Evolutionary conservation across 2,329 filamentous ascomycete genomes (phyloP), one percentile per base, ranked within the genome.

Genomic region (Aspergillus vadensis): DNA sequence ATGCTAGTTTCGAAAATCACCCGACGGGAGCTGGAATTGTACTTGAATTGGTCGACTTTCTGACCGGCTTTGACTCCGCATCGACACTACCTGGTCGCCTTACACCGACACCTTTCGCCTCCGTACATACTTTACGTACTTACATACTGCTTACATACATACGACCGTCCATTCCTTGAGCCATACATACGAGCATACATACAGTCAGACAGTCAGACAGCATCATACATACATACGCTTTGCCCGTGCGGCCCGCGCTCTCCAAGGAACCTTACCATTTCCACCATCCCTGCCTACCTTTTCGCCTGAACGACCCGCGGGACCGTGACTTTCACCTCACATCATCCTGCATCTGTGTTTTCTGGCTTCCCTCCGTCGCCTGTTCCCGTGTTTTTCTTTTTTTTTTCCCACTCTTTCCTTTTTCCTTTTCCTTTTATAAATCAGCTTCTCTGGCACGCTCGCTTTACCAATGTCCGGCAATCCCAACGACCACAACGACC

Each of bases 381-480:
- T 19, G 41, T 19, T 44, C 41, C 41, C 41, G 41, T 44, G 19
- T 23, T 44, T 44, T 44, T 44, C 41, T 23, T 44, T 44, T 44
- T 21, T 43, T 14, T 36, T 36, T 5, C 30, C 25, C n/a, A n/a
- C n/a, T 6, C 30, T 32, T 14, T 32, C 63, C 62, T 63, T 61
- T 63, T 66, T 62, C 62, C 67, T 63, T 67, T 58, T 62, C 63
- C 58, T 62, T 61, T 54, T 69, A 61, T 64, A 63, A 60, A 67
- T 65, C 63, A 65, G 65, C 67, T 63, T 61, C 57, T 61, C 61
- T 62, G 61, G 63, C 60, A 60, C 61, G 52, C 59, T 65, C 57
- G 59, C 55, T 62, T 66, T 67, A 71, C 74, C 69, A 77, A 78
- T 78, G 76, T 77, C 76, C 70, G 72, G 67, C 72, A 78, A 80